Conservation (phyloP, 805 yeast species). For the Zygosaccharomyces bailii region DNA sequence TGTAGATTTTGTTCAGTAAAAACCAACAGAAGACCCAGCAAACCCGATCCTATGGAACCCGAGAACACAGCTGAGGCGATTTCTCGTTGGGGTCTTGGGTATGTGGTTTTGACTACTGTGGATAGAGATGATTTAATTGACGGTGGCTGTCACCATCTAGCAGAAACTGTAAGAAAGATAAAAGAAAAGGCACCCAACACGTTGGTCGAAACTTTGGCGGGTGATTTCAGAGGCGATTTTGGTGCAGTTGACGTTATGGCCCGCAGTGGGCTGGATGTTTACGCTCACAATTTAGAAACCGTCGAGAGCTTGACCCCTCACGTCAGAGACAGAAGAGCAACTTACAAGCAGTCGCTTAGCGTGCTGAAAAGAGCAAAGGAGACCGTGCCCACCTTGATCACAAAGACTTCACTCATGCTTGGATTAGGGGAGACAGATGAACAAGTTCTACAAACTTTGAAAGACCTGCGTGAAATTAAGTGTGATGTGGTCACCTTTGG, state of each 20-base stretch:
- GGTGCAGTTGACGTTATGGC: constrained; percentile 79
- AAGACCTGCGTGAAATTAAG: constrained; percentile 65
- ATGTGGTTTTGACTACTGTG: constrained; percentile 94
- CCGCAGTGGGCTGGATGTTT: constrained; percentile 84
- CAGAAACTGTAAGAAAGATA: constrained; percentile 79
- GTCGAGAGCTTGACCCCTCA: constrained; percentile 93
- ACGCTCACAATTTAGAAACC: constrained; percentile 95
- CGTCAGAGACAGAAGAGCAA: constrained; percentile 95
- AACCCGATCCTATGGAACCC: constrained; percentile 94
- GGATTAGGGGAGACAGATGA: constrained; percentile 97
- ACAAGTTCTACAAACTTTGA: constrained; percentile 71
- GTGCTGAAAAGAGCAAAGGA: constrained; percentile 81
- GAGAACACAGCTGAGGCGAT: constrained; percentile 97
- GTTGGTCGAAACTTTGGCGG: constrained; percentile 87
- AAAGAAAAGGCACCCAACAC: constrained; percentile 87
- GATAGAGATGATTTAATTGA: constrained; percentile 93
- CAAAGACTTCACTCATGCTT: constrained; percentile 93
- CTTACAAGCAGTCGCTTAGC: constrained; percentile 79
- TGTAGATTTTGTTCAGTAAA: constrained; percentile 97
- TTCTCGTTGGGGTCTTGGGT: constrained; percentile 96
- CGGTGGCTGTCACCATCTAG: constrained; percentile 90
- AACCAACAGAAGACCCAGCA: constrained; percentile 80
- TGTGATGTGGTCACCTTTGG: constrained; percentile 98
- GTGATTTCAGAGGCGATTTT: constrained; percentile 92
- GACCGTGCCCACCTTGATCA: constrained; percentile 67